phyloP scores from a whole-genome alignment of 176 grass and related monocot species.

The Avena insularis region DNA sequence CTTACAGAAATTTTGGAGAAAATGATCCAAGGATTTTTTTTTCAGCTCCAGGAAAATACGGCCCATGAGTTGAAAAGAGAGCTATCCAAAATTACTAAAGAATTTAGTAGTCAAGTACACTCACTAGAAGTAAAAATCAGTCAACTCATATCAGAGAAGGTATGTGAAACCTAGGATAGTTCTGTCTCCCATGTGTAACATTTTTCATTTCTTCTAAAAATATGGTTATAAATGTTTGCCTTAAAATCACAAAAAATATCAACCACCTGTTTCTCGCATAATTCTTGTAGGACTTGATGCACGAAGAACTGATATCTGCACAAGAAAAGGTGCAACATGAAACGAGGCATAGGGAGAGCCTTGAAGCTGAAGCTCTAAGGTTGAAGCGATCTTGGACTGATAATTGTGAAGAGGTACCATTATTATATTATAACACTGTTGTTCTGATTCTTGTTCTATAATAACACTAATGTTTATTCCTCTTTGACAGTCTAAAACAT shows the following conservation, averaged over 20 bases:
- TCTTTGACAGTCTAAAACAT: constrained; percentile 61
- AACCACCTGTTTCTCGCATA: constrained; percentile 30
- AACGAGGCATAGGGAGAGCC: constrained; percentile 56
- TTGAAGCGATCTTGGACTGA: constrained; percentile 59
- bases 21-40: constrained; percentile 35
- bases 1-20: background rate
- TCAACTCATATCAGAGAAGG: constrained; percentile 76
- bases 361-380: constrained; percentile 80
- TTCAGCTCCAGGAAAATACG: constrained; percentile 65
- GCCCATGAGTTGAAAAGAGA: constrained; percentile 59
- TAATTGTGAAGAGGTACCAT: constrained; percentile 69
- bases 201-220: constrained; percentile 32
- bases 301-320: constrained; percentile 70
- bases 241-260: constrained; percentile 23
- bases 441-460: constrained; percentile 28
- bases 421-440: constrained; percentile 27
- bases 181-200: constrained; percentile 12
- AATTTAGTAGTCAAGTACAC: constrained; percentile 57
- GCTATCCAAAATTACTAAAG: constrained; percentile 57
- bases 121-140: constrained; percentile 58
- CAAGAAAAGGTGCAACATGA: constrained; percentile 72
- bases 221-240: constrained; percentile 5
- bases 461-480: constrained; percentile 28
- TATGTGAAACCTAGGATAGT: constrained; percentile 38
- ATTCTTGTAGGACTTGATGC: constrained; percentile 61